Evolutionary conservation across 768 basidiomycete genomes (phyloP).

Genomic region (Pleurotus tuber-regium): DNA sequence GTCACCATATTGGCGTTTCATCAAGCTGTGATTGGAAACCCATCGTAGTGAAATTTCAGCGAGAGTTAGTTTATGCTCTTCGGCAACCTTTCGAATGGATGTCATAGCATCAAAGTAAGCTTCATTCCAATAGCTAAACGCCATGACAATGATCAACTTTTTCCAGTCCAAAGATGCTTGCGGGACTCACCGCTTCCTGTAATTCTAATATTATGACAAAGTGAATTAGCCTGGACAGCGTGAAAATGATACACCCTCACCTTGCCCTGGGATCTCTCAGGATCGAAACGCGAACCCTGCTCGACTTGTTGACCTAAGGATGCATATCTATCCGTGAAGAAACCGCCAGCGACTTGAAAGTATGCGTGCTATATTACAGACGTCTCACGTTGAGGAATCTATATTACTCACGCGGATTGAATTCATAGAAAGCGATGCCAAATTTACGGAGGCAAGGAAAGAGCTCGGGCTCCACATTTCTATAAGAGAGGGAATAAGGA

Average conservation of each 20-base stretch:
- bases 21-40: slow-evolving; percentile 53
- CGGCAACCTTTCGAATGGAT: slow-evolving; percentile 39
- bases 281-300: slow-evolving; percentile 57
- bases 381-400: background rate
- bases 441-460: slow-evolving; percentile 47
- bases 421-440: slow-evolving; percentile 51
- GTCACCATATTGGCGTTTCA: slow-evolving; percentile 48
- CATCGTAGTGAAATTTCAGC: slow-evolving; percentile 60
- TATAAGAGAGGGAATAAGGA: slow-evolving; percentile 26
- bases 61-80: slow-evolving; percentile 43
- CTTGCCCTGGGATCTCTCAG: slow-evolving; percentile 41
- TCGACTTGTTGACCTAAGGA: slow-evolving; percentile 39
- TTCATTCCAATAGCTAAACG: slow-evolving; percentile 50
- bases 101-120: slow-evolving; percentile 49
- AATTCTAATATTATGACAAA: too few species aligned
- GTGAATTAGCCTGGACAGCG: too few species aligned
- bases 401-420: slow-evolving; percentile 44
- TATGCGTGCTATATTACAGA: background rate
- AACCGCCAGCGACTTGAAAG: slow-evolving; percentile 50
- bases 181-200: background rate
- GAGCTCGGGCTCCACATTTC: slow-evolving; percentile 51
- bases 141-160: background rate
- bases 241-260: slow-evolving; percentile 21
- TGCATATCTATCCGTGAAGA: slow-evolving; percentile 54
- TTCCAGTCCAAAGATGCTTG: too few species aligned